These are phyloP conservation scores for Fabrea salina DNA, from an alignment of 169 alveolate genomes.

Conservation along the genomic window DNA sequence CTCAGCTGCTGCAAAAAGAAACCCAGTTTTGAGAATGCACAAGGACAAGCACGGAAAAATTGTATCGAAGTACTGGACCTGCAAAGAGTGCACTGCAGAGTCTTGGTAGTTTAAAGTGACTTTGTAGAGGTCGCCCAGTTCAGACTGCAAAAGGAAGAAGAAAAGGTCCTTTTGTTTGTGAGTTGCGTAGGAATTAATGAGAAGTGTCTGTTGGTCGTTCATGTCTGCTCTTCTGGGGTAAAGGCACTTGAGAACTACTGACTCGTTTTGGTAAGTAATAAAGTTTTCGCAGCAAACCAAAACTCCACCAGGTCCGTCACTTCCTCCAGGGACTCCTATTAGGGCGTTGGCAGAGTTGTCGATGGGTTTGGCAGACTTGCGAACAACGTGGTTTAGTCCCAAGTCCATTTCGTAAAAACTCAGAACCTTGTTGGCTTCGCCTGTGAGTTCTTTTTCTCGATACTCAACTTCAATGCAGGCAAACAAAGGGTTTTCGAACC, in stretches of 20 bases:
- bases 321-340: slow-evolving; percentile 92
- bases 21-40: slow-evolving; percentile 94
- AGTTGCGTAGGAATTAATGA: slow-evolving; percentile 87
- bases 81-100: slow-evolving; percentile 40
- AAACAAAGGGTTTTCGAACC: slow-evolving; percentile 94
- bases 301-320: slow-evolving; percentile 98
- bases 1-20: slow-evolving; percentile 96
- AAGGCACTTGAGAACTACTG: slow-evolving; percentile 89
- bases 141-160: slow-evolving; percentile 93
- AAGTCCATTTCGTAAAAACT: slow-evolving; percentile 98
- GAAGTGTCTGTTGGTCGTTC: slow-evolving; percentile 79
- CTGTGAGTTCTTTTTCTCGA: slow-evolving; percentile 80
- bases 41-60: slow-evolving; percentile 91
- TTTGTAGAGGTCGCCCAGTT: slow-evolving; percentile 94
- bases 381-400: slow-evolving; percentile 97
- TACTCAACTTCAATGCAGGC: slow-evolving; percentile 96
- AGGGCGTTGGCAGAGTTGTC: slow-evolving; percentile 90
- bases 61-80: slow-evolving; percentile 94
- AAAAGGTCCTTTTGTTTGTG: slow-evolving; percentile 92
- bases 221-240: slow-evolving; percentile 94
- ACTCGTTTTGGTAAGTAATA: slow-evolving; percentile 89
- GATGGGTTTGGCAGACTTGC: slow-evolving; percentile 85
- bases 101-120: slow-evolving; percentile 53
- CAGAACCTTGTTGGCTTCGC: slow-evolving; percentile 84
- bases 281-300: slow-evolving; percentile 95